Evolutionary conservation across 495 filamentous ascomycete species (phyloP).

Genomic region (Penicillium simplicissimum): DNA sequence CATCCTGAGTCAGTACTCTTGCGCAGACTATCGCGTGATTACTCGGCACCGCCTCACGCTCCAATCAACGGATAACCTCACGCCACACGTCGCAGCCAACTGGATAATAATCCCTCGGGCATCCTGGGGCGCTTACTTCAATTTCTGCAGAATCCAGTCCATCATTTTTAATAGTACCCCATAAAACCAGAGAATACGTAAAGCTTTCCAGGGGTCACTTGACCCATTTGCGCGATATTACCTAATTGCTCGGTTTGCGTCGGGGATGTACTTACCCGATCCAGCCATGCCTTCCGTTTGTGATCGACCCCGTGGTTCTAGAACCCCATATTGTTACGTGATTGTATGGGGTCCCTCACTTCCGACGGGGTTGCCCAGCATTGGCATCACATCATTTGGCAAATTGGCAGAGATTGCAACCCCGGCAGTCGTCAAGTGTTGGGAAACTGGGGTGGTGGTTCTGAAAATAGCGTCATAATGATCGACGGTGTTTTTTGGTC

Average conservation of each 20-base stretch:
- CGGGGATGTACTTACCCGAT: conserved; percentile 16
- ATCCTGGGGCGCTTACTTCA: conserved; percentile 9
- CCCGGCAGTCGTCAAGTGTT: not conserved
- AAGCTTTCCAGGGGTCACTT: conserved; percentile 11
- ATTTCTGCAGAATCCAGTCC: not conserved
- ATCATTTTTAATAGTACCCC: not conserved
- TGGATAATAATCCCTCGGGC: conserved; percentile 10
- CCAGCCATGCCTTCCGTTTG: conserved; percentile 8
- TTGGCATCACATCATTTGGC: conserved; percentile 2
- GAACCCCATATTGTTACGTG: conserved; percentile 17
- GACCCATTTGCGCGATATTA: conserved; percentile 20
- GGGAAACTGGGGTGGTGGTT: not conserved
- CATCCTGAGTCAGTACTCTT: not conserved
- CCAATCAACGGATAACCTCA: not conserved
- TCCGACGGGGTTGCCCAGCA: not conserved
- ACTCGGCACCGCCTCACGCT: not conserved
- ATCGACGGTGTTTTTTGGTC: conserved; percentile 4
- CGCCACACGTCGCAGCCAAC: not conserved
- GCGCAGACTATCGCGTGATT: not conserved
- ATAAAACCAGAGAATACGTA: conserved; percentile 10
- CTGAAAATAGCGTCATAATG: conserved; percentile 22
- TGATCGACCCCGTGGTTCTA: conserved; percentile 10
- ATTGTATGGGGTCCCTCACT: not conserved
- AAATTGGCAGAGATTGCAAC: not conserved
- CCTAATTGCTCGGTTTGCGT: conserved; percentile 14